These are phyloP conservation scores for Pythium coloratum DNA, from an alignment of 352 stramenopile species.

Conservation along the genomic window DNA sequence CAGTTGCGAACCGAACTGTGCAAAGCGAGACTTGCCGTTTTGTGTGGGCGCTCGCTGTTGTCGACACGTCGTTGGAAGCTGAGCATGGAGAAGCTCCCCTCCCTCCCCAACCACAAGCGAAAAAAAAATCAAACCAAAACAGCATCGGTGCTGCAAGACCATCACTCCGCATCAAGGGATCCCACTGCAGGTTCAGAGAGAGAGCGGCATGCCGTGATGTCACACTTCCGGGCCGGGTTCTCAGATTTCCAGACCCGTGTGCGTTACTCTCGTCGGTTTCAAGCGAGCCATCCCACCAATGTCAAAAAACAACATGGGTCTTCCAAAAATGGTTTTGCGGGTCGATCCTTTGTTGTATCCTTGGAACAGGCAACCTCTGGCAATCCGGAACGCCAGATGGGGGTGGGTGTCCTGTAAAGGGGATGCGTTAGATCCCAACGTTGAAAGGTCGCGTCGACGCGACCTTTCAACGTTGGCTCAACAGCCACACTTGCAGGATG, in stretches of 20 bases:
- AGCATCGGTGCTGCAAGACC: neutral
- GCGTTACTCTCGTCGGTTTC: neutral
- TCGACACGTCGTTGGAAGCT: neutral
- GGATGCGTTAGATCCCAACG: neutral
- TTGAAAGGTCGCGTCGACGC: neutral
- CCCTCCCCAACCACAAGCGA: neutral
- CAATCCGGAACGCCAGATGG: neutral
- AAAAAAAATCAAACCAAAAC: neutral
- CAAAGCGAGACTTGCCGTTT: neutral
- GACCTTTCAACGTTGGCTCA: neutral
- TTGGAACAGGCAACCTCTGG: neutral
- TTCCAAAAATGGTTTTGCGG: neutral
- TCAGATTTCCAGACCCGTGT: neutral
- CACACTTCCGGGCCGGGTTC: neutral
- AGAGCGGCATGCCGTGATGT: neutral
- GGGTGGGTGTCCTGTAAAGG: neutral
- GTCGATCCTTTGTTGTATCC: neutral
- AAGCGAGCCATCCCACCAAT: neutral
- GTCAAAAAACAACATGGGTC: neutral
- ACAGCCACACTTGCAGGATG: too few species aligned
- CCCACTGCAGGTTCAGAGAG: neutral
- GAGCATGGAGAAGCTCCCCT: neutral
- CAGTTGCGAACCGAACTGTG: slow-evolving; percentile 4
- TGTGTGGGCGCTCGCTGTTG: slow-evolving; percentile 1
- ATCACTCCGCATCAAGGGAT: neutral